Conservation (phyloP, 2,329 filamentous ascomycete genomes). For the Aureobasidium mangrovei region DNA sequence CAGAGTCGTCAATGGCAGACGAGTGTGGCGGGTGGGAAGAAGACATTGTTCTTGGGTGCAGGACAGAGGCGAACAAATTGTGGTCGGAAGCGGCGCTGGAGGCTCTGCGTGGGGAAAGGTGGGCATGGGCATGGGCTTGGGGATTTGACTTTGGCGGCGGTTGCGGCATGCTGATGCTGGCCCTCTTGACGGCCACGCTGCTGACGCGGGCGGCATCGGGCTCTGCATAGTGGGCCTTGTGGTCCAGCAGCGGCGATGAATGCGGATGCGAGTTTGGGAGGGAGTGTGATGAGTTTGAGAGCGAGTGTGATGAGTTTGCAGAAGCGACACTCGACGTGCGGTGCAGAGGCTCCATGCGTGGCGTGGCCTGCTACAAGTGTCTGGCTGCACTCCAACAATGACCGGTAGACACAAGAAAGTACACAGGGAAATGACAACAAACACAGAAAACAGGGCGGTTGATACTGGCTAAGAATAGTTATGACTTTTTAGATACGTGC, state of each 20-base stretch:
- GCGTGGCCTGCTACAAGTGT: neutral
- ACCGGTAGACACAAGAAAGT: neutral
- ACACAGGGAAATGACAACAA: neutral
- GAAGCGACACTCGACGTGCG: conserved; percentile 17
- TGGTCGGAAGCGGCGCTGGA: neutral
- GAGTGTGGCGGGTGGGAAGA: conserved; percentile 25
- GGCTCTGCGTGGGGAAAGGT: conserved; percentile 15
- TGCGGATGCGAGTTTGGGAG: conserved; percentile 33
- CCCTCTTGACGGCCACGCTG: conserved; percentile 47
- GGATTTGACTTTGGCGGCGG: conserved; percentile 27
- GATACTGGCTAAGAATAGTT: neutral
- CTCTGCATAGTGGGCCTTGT: conserved; percentile 52
- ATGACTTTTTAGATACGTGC: no score
- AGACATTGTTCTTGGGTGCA: conserved; percentile 25
- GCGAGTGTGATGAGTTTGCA: no score
- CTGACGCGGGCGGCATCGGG: conserved; percentile 43
- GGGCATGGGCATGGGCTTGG: neutral
- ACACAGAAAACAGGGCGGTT: neutral
- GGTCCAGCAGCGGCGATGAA: conserved; percentile 25
- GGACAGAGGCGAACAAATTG: conserved; percentile 24
- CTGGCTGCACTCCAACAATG: neutral
- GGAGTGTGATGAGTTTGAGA: no score
- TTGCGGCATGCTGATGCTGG: conserved; percentile 59
- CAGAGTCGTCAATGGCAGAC: conserved; percentile 41
- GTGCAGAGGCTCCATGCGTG: conserved; percentile 19